These are phyloP conservation scores for Vitis riparia DNA, from an alignment of 164 flowering plant genomes.

Conservation along the genomic window DNA sequence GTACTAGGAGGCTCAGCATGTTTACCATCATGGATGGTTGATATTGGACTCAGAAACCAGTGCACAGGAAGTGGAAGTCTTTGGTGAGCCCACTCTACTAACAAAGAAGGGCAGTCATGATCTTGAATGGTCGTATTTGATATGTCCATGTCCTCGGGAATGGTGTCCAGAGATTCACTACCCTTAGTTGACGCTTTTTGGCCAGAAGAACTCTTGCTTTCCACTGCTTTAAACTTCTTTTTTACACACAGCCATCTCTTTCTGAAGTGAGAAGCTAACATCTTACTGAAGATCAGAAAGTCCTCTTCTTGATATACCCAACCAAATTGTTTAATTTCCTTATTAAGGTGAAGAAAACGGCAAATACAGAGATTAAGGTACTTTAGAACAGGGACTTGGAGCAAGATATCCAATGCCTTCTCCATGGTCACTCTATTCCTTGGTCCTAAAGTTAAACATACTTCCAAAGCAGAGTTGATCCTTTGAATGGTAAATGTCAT, in stretches of 20 bases:
- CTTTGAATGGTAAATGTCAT: constrained; percentile 24
- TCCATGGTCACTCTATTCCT: constrained; percentile 50
- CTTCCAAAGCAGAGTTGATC: constrained; percentile 48
- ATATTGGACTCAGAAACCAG: constrained; percentile 90
- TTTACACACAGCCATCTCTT: constrained; percentile 66
- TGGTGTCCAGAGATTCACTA: constrained; percentile 53
- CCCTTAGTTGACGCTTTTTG: constrained; percentile 17
- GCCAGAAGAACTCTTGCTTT: constrained; percentile 8
- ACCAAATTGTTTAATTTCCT: constrained; percentile 25
- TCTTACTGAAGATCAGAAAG: constrained; percentile 38
- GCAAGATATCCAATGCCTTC: constrained; percentile 56
- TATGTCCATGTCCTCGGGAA: constrained; percentile 63
- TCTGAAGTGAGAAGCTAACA: constrained; percentile 60
- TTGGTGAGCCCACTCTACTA: constrained; percentile 79
- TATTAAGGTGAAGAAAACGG: constrained; percentile 26
- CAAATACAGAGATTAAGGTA: constrained; percentile 41
- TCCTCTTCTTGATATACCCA: constrained; percentile 67
- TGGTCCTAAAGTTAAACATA: constrained; percentile 60
- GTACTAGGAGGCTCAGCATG: constrained; percentile 14
- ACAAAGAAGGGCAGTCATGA: constrained; percentile 27
- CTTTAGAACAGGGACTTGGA: constrained; percentile 52
- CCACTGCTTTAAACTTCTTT: constrained; percentile 30
- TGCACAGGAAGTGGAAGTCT: constrained; percentile 87
- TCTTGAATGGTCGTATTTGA: constrained; percentile 20
- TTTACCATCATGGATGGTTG: constrained; percentile 34